Evolutionary conservation across 2,329 filamentous ascomycete genomes (phyloP), one percentile per base, ranked within the genome.

Genomic region (Escovopsis sp.): DNA sequence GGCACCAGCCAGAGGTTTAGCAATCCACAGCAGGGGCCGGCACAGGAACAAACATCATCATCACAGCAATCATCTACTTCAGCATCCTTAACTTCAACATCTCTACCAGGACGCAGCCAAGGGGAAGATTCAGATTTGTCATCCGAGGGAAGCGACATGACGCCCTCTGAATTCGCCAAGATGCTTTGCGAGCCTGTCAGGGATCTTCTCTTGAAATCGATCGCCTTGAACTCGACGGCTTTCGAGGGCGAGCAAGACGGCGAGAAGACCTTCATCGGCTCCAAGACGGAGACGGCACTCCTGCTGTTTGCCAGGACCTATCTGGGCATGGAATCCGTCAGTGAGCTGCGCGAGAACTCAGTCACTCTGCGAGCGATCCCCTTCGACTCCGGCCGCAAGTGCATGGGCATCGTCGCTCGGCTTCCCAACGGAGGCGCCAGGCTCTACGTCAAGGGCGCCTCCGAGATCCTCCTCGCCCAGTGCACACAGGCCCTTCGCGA

Each of bases 351-450:
- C 6, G 73, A 76, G 45, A 75, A 73, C 45, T 66, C 65, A 26
- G 67, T 64, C 41, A 69, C 75, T 18, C 61, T 80, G 34, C 82
- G 86, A 53, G 64, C 85, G 38, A 75, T 85, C 46, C 82, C 82
- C 0, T 86, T 87, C 49, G 82, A 86, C 55, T 86, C 82, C 30
- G 70, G 73, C 9, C 75, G 82, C 50, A 87, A 86, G 57, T 85
- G 81, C 53, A 80, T 80, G 76, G 75, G 74, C 40, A 63, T 77
- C 26, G 71, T 78, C 12, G 62, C 72, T 6, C 64, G 68, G 50
- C 65, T 72, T 1, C 62, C 67, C 1, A 64, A 67, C 36, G 73
- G 73, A 34, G 59, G 61, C 39, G 71, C 69, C 12, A 65, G 76
- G 34, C 64, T 80, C 2, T 75, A 72, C 46, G 68, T 80, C 56